These are phyloP conservation scores for Salix koriyanagi DNA, from an alignment of 345 rosid species.

Conservation along the genomic window DNA sequence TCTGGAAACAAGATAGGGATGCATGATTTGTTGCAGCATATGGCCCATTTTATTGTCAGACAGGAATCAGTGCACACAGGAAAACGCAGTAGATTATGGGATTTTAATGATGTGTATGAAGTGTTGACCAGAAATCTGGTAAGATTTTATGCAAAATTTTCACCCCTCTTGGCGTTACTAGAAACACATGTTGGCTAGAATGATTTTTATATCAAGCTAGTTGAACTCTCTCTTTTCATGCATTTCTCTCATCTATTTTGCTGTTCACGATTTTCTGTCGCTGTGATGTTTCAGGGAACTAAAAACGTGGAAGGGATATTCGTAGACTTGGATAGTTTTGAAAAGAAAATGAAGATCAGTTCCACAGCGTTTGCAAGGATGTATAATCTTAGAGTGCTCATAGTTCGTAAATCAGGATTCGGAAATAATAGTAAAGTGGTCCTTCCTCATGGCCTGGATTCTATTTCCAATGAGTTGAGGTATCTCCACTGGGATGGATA, in stretches of 20 bases:
- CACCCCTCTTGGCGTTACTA: not conserved
- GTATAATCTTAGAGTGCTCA: constrained; percentile 1
- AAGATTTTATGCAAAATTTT: not conserved
- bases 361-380: not conserved
- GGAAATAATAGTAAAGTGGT: not conserved
- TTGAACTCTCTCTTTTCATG: too few species aligned
- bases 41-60: constrained; percentile 15
- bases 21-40: constrained; percentile 16
- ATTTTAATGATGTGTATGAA: not conserved
- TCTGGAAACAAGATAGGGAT: not conserved
- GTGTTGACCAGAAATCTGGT: constrained; percentile 1
- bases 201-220: too few species aligned
- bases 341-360: not conserved
- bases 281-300: not conserved
- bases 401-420: not conserved
- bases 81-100: constrained; percentile 18
- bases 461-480: not conserved
- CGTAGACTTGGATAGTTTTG: not conserved
- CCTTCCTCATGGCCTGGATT: not conserved
- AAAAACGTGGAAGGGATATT: not conserved
- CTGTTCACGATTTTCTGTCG: too few species aligned
- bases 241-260: too few species aligned
- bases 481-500: not conserved
- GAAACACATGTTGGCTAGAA: not conserved
- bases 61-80: not conserved